A percentile compares a stretch with the other conserved stretches of the same genome.
These are phyloP conservation scores for Beauveria caledonica DNA, from an alignment of 2,329 filamentous ascomycete species.

Conservation along the genomic window DNA sequence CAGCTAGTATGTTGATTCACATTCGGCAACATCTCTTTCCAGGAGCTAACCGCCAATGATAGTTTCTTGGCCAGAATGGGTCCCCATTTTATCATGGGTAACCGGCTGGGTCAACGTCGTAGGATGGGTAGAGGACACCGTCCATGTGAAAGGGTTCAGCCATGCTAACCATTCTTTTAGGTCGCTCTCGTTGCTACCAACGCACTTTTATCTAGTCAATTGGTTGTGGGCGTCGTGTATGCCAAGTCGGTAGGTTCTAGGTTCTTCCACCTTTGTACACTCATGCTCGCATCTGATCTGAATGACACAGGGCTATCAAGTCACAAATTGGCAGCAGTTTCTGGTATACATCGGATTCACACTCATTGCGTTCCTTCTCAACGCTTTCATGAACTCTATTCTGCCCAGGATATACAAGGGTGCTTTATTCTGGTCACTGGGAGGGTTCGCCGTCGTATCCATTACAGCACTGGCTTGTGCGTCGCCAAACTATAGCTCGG, in stretches of 20 bases:
- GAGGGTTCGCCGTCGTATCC: constrained; percentile 59
- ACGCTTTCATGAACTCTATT: constrained; percentile 24
- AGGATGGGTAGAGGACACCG: constrained; percentile 41
- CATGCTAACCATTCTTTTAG: constrained; percentile 1
- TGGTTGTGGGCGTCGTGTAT: constrained; percentile 57
- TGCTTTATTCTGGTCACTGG: constrained; percentile 62
- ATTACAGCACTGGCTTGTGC: constrained; percentile 60
- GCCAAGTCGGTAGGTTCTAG: constrained; percentile 38
- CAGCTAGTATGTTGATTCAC: constrained; percentile 4
- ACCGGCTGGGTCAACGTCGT: constrained; percentile 57
- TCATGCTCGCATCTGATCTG: neutral
- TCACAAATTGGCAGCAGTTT: constrained; percentile 62
- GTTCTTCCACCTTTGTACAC: neutral
- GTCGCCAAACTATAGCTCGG: constrained; percentile 46
- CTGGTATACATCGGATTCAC: constrained; percentile 34
- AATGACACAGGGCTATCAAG: constrained; percentile 33
- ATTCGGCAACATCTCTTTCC: neutral
- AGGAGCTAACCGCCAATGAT: neutral
- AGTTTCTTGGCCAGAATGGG: constrained; percentile 20
- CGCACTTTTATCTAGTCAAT: constrained; percentile 56
- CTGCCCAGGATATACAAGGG: constrained; percentile 46
- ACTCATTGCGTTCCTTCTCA: constrained; percentile 21
- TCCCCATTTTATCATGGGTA: constrained; percentile 23
- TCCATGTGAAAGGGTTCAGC: neutral
- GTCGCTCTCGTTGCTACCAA: constrained; percentile 60